Percentiles rank a stretch among this genome's conserved stretches.
These are phyloP conservation scores for Amanita polypyramis DNA, from an alignment of 768 basidiomycete genomes.

Conservation along the genomic window DNA sequence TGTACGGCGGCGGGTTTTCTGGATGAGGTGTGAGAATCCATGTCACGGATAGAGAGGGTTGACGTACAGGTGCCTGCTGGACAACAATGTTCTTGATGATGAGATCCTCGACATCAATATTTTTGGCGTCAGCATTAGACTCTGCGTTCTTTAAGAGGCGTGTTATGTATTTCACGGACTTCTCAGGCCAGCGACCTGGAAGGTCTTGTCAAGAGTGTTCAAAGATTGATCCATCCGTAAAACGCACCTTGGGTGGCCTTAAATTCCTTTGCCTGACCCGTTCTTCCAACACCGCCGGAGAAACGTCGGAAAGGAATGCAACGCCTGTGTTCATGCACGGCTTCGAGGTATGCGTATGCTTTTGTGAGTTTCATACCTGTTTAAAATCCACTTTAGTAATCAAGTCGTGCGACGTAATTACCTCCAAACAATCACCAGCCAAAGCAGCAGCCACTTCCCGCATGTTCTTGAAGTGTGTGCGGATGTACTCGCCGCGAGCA, in stretches of 20 bases:
- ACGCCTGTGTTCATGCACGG: constrained; percentile 95
- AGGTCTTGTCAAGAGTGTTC: constrained; percentile 1
- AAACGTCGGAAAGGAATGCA: constrained; percentile 95
- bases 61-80: constrained; percentile 91
- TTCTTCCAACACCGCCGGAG: constrained; percentile 89
- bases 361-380: constrained; percentile 87
- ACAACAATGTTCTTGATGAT: constrained; percentile 95
- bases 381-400: too few relatives aligned
- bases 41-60: not conserved
- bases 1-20: constrained; percentile 99
- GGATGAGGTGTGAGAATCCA: constrained; percentile 7
- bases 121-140: constrained; percentile 97
- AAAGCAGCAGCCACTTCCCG: constrained; percentile 95
- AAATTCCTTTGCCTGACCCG: constrained; percentile 94
- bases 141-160: constrained; percentile 98
- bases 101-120: constrained; percentile 86
- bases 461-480: constrained; percentile 99
- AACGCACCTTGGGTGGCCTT: constrained; percentile 87
- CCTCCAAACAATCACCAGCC: constrained; percentile 49
- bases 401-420: constrained; percentile 1
- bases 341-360: constrained; percentile 89
- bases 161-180: constrained; percentile 92
- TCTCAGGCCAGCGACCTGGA: constrained; percentile 98
- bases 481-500: constrained; percentile 93
- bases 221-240: not conserved